A percentile compares a stretch with the other conserved stretches of the same genome.
Evolutionary conservation across 257 asterid genomes (phyloP).

Genomic region (Solanum tacnaense): DNA sequence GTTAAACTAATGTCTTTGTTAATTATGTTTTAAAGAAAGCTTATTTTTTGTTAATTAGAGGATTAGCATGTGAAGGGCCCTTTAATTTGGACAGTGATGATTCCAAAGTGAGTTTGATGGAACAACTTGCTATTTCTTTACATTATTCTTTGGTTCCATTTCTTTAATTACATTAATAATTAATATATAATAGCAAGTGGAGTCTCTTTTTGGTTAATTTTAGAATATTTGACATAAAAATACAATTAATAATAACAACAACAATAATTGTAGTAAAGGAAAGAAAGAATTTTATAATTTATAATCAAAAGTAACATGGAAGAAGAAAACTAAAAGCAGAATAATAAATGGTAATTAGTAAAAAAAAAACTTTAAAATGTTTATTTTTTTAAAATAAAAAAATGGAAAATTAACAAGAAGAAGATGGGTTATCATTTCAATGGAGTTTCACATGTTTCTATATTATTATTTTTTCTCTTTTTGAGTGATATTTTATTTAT

Average conservation of each 20-base stretch:
- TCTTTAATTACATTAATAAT: background rate
- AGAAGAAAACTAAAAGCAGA: background rate
- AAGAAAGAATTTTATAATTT: background rate
- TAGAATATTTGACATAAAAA: background rate
- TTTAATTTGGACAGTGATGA: background rate
- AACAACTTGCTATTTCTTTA: background rate
- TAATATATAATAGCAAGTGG: background rate
- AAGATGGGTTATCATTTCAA: background rate
- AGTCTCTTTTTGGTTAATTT: background rate
- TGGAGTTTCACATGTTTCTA: background rate
- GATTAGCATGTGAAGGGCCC: background rate
- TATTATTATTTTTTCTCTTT: background rate
- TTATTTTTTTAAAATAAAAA: background rate
- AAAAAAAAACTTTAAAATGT: background rate
- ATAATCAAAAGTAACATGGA: background rate
- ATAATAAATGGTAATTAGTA: background rate
- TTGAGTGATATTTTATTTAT: background rate
- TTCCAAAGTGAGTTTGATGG: background rate
- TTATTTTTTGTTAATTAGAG: background rate
- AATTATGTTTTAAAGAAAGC: background rate
- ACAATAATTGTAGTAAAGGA: background rate
- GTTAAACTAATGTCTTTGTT: background rate
- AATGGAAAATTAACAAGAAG: background rate
- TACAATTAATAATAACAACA: background rate
- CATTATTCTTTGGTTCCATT: background rate